Conservation (phyloP, 2,329 filamentous ascomycete species). For the Coniochaeta sp. region DNA sequence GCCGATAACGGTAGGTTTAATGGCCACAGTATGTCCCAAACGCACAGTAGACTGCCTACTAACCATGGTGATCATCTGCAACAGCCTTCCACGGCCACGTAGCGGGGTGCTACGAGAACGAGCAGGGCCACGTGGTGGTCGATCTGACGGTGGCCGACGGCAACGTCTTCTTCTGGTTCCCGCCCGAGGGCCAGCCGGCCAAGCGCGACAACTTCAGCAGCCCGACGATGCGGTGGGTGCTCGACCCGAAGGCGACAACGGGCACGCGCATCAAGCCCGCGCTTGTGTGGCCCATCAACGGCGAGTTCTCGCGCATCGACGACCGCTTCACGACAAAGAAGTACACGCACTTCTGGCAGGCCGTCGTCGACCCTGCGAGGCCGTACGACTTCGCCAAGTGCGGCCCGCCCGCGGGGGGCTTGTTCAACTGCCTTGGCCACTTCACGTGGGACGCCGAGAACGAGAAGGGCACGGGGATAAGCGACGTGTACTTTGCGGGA, state of each 20-base stretch:
- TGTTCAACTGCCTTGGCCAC: slow-evolving; percentile 41
- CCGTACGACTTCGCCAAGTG: slow-evolving; percentile 38
- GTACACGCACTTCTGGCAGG: slow-evolving; percentile 40
- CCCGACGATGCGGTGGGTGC: slow-evolving; percentile 31
- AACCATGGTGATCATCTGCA: neutral
- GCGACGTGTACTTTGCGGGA: slow-evolving; percentile 36
- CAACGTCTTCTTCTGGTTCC: slow-evolving; percentile 40
- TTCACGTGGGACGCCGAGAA: slow-evolving; percentile 26
- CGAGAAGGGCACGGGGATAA: slow-evolving; percentile 18
- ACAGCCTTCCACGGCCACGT: slow-evolving; percentile 38
- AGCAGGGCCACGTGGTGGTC: slow-evolving; percentile 34
- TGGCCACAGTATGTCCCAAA: neutral
- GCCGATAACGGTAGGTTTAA: slow-evolving; percentile 41
- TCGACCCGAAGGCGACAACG: slow-evolving; percentile 27
- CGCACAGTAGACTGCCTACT: neutral
- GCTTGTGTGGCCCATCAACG: slow-evolving; percentile 31
- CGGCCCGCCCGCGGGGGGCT: slow-evolving; percentile 30
- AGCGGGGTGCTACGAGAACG: slow-evolving; percentile 39
- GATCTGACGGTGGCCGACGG: slow-evolving; percentile 35
- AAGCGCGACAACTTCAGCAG: slow-evolving; percentile 27
- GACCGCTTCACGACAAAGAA: slow-evolving; percentile 35
- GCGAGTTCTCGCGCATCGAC: slow-evolving; percentile 43
- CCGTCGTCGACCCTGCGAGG: slow-evolving; percentile 23
- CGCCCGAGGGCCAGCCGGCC: slow-evolving; percentile 20
- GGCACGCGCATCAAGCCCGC: slow-evolving; percentile 28